These are phyloP conservation scores for Leccinum boreale DNA, from an alignment of 768 basidiomycete genomes.

Conservation along the genomic window DNA sequence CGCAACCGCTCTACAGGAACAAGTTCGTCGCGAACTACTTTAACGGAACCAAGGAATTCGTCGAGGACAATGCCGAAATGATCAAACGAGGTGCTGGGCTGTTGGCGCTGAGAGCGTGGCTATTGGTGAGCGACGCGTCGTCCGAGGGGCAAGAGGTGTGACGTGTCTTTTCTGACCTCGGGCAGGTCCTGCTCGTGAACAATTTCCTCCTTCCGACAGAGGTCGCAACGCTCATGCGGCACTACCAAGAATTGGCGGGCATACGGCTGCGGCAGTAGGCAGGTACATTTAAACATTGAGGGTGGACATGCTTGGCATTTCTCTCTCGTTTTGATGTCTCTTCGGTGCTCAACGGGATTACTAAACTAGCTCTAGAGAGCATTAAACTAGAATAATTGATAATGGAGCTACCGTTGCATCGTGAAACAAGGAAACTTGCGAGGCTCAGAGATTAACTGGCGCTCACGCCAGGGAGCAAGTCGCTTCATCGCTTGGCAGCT, in stretches of 20 bases:
- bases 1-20: slow-evolving; percentile 34
- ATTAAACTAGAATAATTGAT: not conserved
- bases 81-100: slow-evolving; percentile 71
- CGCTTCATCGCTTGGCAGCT: too few relatives aligned
- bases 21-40: slow-evolving; percentile 54
- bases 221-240: slow-evolving; percentile 46
- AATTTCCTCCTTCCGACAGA: slow-evolving; percentile 50
- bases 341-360: not conserved
- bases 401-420: too few relatives aligned
- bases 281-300: not conserved
- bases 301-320: not conserved
- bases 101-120: slow-evolving; percentile 57
- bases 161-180: not conserved
- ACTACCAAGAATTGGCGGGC: slow-evolving; percentile 53
- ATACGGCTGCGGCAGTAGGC: slow-evolving; percentile 38
- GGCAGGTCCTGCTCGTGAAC: slow-evolving; percentile 53
- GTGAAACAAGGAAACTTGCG: too few relatives aligned
- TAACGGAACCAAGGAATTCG: slow-evolving; percentile 50
- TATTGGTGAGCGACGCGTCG: slow-evolving; percentile 43
- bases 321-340: not conserved
- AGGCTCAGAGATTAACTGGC: too few relatives aligned
- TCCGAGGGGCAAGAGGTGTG: not conserved
- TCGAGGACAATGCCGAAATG: slow-evolving; percentile 60
- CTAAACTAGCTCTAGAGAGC: not conserved
- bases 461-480: not conserved